A percentile compares a stretch with the other conserved stretches of the same genome.
Evolutionary conservation across 129 eudicot genomes (phyloP).

Genomic region (Erigeron canadensis): DNA sequence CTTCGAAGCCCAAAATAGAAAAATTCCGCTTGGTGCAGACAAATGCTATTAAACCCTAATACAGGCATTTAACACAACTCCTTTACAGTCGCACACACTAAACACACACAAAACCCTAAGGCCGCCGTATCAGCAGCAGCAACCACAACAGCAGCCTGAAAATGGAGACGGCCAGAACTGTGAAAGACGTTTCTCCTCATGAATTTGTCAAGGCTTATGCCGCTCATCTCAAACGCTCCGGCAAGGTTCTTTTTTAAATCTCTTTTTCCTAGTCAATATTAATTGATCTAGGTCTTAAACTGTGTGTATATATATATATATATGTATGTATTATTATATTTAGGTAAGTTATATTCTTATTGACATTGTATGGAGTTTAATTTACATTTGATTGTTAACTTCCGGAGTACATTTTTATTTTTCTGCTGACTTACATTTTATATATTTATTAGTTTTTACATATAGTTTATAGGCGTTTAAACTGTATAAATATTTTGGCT

Average conservation of each 20-base stretch:
- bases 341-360: too few species aligned
- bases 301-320: not conserved
- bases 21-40: constrained; percentile 28
- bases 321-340: too few species aligned
- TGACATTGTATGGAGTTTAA: too few species aligned
- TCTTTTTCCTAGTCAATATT: not conserved
- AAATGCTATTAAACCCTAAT: constrained; percentile 33
- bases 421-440: too few species aligned
- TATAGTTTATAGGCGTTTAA: too few species aligned
- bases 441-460: too few species aligned
- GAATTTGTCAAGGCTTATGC: constrained; percentile 31
- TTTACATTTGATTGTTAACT: too few species aligned
- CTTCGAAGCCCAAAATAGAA: not conserved
- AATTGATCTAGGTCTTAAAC: not conserved
- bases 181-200: constrained; percentile 32
- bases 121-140: constrained; percentile 40
- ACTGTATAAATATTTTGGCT: too few species aligned
- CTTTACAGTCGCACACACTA: constrained; percentile 35
- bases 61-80: constrained; percentile 3
- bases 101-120: constrained; percentile 28
- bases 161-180: constrained; percentile 32
- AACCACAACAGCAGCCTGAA: constrained; percentile 3
- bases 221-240: constrained; percentile 32
- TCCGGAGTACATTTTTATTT: too few species aligned
- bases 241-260: constrained; percentile 22